phyloP scores from a whole-genome alignment of 1,284 basidiomycete genomes.

The Vanrija pseudolonga region DNA sequence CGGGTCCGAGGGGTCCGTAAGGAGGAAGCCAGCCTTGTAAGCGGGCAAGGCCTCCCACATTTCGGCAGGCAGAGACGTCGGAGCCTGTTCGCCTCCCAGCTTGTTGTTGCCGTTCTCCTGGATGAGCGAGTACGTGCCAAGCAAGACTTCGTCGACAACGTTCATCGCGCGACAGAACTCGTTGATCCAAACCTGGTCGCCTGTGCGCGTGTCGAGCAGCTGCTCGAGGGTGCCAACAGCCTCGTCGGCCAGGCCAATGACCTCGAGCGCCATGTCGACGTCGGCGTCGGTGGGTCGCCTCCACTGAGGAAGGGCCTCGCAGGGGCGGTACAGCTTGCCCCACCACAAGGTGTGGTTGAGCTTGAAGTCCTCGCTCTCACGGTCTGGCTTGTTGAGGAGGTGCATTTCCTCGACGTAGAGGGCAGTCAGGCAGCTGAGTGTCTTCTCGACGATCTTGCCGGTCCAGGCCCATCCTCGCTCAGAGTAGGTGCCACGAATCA shows the following conservation, averaged over 20 bases:
- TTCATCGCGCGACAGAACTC: constrained; percentile 81
- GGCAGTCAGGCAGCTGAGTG: constrained; percentile 70
- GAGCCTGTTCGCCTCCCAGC: constrained; percentile 31
- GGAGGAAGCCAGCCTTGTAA: constrained; percentile 68
- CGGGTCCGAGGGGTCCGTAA: constrained; percentile 70
- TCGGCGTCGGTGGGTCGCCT: constrained; percentile 58
- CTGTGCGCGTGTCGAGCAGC: constrained; percentile 58
- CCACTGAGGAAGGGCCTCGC: constrained; percentile 84
- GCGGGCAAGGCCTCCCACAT: constrained; percentile 62
- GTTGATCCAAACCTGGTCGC: constrained; percentile 70
- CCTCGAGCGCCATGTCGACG: constrained; percentile 74
- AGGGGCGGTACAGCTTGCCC: constrained; percentile 76
- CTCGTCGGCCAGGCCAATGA: constrained; percentile 59
- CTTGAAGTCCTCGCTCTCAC: constrained; percentile 72
- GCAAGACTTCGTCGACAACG: constrained; percentile 35
- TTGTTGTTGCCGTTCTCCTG: constrained; percentile 43
- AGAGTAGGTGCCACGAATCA: constrained; percentile 76
- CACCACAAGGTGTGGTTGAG: constrained; percentile 70
- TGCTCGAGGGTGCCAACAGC: constrained; percentile 65
- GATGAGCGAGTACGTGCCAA: constrained; percentile 36
- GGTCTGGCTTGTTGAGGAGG: constrained; percentile 79
- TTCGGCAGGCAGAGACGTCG: constrained; percentile 52
- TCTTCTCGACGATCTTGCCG: constrained; percentile 72
- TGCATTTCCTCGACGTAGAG: constrained; percentile 78
- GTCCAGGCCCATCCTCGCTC: constrained; percentile 86